phyloP scores from a whole-genome alignment of 2,329 filamentous ascomycete species.

The Diplodia seriata region DNA sequence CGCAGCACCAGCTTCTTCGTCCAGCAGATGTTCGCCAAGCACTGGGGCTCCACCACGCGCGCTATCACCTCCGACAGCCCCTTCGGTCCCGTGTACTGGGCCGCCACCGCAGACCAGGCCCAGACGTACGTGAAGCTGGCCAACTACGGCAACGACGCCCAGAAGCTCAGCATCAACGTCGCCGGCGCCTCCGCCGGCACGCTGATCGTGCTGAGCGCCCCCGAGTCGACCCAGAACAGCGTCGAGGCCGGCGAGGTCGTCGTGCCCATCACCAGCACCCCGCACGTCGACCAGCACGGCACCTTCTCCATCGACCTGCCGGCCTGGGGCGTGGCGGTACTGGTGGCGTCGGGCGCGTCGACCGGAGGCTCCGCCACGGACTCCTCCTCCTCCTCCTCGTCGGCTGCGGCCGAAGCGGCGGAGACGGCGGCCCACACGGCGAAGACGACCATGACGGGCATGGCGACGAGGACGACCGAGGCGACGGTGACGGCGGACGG shows the following conservation, averaged over 20 bases:
- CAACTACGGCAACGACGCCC: constrained; percentile 22
- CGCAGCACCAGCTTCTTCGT: constrained; percentile 27
- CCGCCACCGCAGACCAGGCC: not conserved
- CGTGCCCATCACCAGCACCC: not conserved
- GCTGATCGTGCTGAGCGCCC: constrained; percentile 12
- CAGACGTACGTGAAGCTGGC: constrained; percentile 26
- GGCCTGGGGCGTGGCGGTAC: constrained; percentile 39
- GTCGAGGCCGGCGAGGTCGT: constrained; percentile 7
- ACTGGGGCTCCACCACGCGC: constrained; percentile 6
- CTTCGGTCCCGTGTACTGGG: constrained; percentile 25
- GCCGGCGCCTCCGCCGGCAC: constrained; percentile 9
- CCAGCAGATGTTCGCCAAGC: constrained; percentile 30
- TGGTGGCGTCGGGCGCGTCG: constrained; percentile 33
- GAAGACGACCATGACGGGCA: too few species aligned
- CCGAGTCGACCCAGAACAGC: constrained; percentile 5
- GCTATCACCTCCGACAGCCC: not conserved
- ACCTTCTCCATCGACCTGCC: constrained; percentile 13
- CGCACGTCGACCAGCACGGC: not conserved
- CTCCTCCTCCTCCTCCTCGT: too few species aligned
- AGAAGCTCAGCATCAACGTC: constrained; percentile 10
- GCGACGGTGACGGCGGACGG: too few species aligned
- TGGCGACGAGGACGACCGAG: too few species aligned
- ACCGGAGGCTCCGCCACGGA: too few species aligned
- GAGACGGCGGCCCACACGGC: not conserved
- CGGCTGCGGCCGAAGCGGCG: not conserved